Evolutionary conservation across 2,329 filamentous ascomycete genomes (phyloP).

Genomic region (Akanthomyces dipterigenus): DNA sequence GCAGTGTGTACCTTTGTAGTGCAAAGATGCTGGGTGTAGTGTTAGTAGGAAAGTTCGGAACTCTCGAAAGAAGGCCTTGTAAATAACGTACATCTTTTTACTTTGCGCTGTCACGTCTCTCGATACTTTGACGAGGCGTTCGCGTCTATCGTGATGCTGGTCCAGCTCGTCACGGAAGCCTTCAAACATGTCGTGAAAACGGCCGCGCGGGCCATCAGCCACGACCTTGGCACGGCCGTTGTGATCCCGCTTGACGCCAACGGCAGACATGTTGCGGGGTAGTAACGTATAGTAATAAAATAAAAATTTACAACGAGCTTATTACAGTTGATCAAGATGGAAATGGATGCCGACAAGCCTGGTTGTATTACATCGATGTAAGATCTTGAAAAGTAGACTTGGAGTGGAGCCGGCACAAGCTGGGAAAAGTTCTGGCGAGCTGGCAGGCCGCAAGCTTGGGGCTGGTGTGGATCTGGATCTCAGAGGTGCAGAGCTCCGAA

Average conservation of each 20-base stretch:
- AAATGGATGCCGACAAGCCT: not conserved
- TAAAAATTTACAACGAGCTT: not conserved
- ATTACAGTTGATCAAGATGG: not conserved
- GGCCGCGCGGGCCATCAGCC: constrained; percentile 29
- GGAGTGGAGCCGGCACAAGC: not conserved
- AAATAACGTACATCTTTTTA: constrained; percentile 86
- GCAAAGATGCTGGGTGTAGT: constrained; percentile 16
- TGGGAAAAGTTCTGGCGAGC: constrained; percentile 5
- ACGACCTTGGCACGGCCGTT: constrained; percentile 39
- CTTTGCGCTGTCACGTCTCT: constrained; percentile 88
- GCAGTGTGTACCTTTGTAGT: constrained; percentile 28
- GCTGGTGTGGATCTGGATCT: constrained; percentile 7
- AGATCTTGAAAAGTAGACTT: not conserved
- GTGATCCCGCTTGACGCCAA: constrained; percentile 47
- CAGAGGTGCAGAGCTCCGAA: not conserved
- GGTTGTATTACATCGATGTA: not conserved
- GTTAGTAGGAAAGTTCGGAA: not conserved
- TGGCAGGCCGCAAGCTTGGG: not conserved
- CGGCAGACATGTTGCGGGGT: constrained; percentile 25
- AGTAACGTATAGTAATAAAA: not conserved
- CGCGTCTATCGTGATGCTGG: constrained; percentile 86
- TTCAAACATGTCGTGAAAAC: constrained; percentile 73
- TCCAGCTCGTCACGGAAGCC: constrained; percentile 82
- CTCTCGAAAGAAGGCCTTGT: constrained; percentile 21
- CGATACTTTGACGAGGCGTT: constrained; percentile 83